A percentile compares a stretch with the other conserved stretches of the same genome.
Conservation (phyloP, 2,329 filamentous ascomycete genomes). For the Monosporascus sp. region DNA sequence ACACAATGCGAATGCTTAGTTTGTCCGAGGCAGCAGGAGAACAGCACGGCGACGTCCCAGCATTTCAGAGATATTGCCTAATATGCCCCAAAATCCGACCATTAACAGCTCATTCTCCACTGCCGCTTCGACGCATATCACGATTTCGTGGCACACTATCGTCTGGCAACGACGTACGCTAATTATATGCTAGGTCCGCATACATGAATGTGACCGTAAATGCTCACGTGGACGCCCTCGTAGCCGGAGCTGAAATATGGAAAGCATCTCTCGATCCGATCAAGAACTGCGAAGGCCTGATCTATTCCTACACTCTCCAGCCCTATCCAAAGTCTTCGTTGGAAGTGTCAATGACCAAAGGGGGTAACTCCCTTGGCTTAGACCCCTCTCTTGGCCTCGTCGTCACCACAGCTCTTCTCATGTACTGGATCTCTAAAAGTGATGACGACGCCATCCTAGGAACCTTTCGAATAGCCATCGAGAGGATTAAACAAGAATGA, state of each 20-base stretch:
- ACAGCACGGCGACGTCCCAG: constrained; percentile 3
- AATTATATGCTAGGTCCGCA: not conserved
- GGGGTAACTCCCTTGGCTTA: constrained; percentile 10
- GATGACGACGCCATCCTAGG: constrained; percentile 9
- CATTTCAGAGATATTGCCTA: not conserved
- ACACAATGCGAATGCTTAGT: constrained; percentile 3
- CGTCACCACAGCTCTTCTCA: constrained; percentile 6
- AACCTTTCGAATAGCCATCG: not conserved
- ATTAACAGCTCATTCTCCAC: not conserved
- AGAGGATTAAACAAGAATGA: constrained; percentile 3
- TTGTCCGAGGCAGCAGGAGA: constrained; percentile 5
- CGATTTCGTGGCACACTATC: not conserved
- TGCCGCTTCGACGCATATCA: not conserved
- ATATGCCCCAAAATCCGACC: not conserved
- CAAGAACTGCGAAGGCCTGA: constrained; percentile 4
- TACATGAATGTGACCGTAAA: constrained; percentile 11
- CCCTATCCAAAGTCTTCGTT: constrained; percentile 7
- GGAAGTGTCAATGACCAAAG: not conserved
- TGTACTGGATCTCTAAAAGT: constrained; percentile 4
- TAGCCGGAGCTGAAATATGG: constrained; percentile 2
- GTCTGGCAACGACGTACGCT: not conserved
- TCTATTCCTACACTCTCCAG: constrained; percentile 10
- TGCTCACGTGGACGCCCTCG: constrained; percentile 4
- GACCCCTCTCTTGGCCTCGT: constrained; percentile 1
- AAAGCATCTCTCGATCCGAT: not conserved